A percentile compares a stretch with the other conserved stretches of the same genome.
phyloP scores from a whole-genome alignment of 345 rosid species.

The Rhodamnia argentea region DNA sequence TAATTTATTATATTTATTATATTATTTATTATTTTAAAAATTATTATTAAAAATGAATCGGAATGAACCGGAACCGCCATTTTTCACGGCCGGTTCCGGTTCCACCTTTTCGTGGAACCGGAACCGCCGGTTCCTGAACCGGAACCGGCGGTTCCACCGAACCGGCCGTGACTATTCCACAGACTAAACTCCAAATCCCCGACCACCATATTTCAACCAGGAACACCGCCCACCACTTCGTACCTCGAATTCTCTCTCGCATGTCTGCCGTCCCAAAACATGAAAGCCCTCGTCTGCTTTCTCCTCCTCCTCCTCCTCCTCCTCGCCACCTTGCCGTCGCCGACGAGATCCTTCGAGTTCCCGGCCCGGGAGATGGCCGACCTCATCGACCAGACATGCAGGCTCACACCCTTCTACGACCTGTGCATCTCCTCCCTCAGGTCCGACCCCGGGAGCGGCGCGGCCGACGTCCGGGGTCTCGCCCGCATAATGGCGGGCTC shows the following conservation, averaged over 20 bases:
- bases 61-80: too few relatives aligned
- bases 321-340: background rate
- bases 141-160: too few relatives aligned
- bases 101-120: too few relatives aligned
- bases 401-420: slow-evolving; percentile 13
- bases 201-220: background rate
- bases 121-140: too few relatives aligned
- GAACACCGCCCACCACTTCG: background rate
- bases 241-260: too few relatives aligned
- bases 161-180: too few relatives aligned
- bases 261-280: background rate
- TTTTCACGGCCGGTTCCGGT: too few relatives aligned
- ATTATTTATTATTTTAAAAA: too few relatives aligned
- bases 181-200: background rate
- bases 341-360: background rate
- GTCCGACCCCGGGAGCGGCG: slow-evolving; percentile 1
- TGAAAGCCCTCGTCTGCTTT: background rate
- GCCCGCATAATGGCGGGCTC: slow-evolving; percentile 1
- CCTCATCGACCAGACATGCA: slow-evolving; percentile 10
- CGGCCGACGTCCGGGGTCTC: slow-evolving; percentile 3
- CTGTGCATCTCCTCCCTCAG: slow-evolving; percentile 6
- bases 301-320: background rate
- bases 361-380: background rate
- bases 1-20: too few relatives aligned
- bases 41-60: too few relatives aligned